Evolutionary conservation across 2,329 filamentous ascomycete genomes (phyloP), one percentile per base, ranked within the genome.

Genomic region (Colletotrichum gigasporum): DNA sequence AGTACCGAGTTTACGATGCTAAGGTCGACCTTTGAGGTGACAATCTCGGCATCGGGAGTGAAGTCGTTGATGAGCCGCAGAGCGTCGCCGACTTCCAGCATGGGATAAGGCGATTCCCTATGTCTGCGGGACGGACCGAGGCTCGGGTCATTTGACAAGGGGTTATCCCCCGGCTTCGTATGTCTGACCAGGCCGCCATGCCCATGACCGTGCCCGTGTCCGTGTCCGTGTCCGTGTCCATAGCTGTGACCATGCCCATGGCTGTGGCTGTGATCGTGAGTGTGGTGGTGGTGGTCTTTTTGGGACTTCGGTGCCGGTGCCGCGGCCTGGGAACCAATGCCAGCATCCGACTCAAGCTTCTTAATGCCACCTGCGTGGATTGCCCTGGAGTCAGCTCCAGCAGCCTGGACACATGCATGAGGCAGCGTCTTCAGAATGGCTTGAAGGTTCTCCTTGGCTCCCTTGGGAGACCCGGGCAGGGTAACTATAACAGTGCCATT

Each of bases 381-480:
- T 1, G 81, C 76, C 69, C 96, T 86, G 0, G 96, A 98, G 72
- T 97, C 88, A 12, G 87, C 89, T 1, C 95, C 96, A 0, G 91
- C 88, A 26, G 93, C 92, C 80, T 98, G 95, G 7, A 92, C 80
- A 70, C 96, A 99, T n/a, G 96, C 96, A 78, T 99, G 96, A 0
- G 95, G 94, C 5, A 99, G 80, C n/a, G 95, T 88, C 74, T 94
- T 96, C 66, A 99, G 81, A 6, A 99, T 84, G 2, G 94, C 90
- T 72, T 96, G 89, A 0, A 99, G 85, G 73, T 98, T 99, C 80
- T 99, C 96, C 72, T 89, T 92, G 8, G 96, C 96, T 1, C 94
- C 96, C 76, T 98, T 98, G 0, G 96, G 96, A 0, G 95, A 98
- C 1, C 96, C 96, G 0, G 96, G 96, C 3, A 99, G 82, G 0